Evolutionary conservation across 208 protist species (phyloP).

Genomic region (Acanthamoeba healyi): DNA sequence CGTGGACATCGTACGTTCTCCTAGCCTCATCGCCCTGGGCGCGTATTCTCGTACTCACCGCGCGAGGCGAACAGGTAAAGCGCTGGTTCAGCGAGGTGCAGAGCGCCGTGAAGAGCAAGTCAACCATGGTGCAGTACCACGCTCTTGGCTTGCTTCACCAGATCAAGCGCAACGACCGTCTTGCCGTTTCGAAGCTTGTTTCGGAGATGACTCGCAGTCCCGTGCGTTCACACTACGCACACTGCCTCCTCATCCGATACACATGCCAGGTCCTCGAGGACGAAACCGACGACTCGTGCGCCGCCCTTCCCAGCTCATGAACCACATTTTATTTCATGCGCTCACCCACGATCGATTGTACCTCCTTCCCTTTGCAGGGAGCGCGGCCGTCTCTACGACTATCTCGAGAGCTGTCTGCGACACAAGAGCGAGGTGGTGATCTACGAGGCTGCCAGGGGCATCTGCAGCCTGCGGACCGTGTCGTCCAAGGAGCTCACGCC

Average conservation of each 20-base stretch:
- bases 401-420: constrained; percentile 94
- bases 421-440: constrained; percentile 96
- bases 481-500: constrained; percentile 94
- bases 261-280: constrained; percentile 94
- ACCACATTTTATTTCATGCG: too few species aligned
- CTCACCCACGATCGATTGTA: too few species aligned
- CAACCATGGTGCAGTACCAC: constrained; percentile 97
- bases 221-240: constrained; percentile 95
- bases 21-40: background rate
- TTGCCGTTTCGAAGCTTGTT: constrained; percentile 96
- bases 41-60: too few species aligned
- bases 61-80: constrained; percentile 89
- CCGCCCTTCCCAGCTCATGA: background rate
- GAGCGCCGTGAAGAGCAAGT: constrained; percentile 92
- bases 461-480: constrained; percentile 95
- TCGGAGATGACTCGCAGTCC: constrained; percentile 91
- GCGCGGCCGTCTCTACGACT: constrained; percentile 93
- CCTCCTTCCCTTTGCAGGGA: constrained; percentile 36
- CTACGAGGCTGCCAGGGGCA: constrained; percentile 97
- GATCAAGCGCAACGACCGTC: constrained; percentile 96
- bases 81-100: constrained; percentile 97
- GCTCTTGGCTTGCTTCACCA: constrained; percentile 97
- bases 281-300: constrained; percentile 88
- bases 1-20: constrained; percentile 79
- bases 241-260: constrained; percentile 97